Base-by-base conservation (phyloP, 225 moss, liverwort and hornwort genomes). In the Pseudisothecium myosuroides region DNA sequence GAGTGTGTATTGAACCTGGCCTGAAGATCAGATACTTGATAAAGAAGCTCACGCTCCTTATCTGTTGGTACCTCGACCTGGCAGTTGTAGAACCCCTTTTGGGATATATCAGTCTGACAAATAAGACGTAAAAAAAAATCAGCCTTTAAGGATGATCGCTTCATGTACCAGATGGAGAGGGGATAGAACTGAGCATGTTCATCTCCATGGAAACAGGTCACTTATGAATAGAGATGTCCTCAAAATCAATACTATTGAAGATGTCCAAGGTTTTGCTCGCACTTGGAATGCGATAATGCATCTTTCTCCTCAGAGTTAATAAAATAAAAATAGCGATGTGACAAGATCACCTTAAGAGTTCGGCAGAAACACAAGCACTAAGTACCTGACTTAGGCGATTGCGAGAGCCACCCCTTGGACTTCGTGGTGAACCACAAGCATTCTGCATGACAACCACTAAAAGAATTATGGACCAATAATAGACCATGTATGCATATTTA, bases 21-120 rank as follows among this genome's bases (percentile, higher is more conserved):
- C 88, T 94, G 94, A 80, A 94, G 93, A 59, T 93, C 92, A 86
- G 94, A 92, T 56, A 94, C 91, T 92, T 92, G 92, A 81, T 89
- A 81, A 89, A 93, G 93, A 90, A 94, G 94, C 76, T 94, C 94
- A 76, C 92, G 94, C 86, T 94, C 94, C 88, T 87, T 94, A 65
- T 92, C 93, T 75, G 93, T 80, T 81, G 87, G 56, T 36, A 92
- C 76, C 92, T 93, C 93, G 45, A 87, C 76, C 91, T 94, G 92
- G 50, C 52, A 80, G 61, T 87, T 92, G 83, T 83, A 92, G 61
- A 88, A 90, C 62, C 88, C 92, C 86, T 90, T 92, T 21, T 83
- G 88, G 15, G 86, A 58, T 37, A 17, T 39, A 80, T 92, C 88
- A 67, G 75, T 74, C 90, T 92, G 85, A 63, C 6, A 88, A 88